phyloP scores from a whole-genome alignment of 306 rosid genomes.

The Canavalia ensiformis region DNA sequence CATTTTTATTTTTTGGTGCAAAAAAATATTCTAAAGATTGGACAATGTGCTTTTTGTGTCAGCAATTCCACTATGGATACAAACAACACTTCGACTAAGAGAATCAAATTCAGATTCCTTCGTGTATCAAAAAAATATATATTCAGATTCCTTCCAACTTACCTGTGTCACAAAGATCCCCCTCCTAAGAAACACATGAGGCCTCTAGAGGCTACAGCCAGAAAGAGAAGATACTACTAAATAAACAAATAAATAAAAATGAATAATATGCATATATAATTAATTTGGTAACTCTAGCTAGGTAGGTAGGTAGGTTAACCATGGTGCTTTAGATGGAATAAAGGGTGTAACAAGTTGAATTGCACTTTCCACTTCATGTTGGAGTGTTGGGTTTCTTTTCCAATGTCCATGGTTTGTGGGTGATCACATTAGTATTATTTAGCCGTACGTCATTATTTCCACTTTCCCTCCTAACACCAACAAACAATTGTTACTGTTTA shows the following conservation, averaged over 20 bases:
- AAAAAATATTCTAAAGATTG: background rate
- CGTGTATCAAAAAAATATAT: background rate
- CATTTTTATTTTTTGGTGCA: background rate
- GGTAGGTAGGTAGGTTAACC: background rate
- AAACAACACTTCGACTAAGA: constrained; percentile 6
- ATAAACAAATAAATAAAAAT: background rate
- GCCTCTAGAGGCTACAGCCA: constrained; percentile 13
- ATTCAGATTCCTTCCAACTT: constrained; percentile 48
- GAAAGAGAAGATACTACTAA: background rate
- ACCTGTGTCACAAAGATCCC: constrained; percentile 43
- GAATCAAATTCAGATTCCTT: constrained; percentile 55
- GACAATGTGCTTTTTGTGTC: constrained; percentile 43
- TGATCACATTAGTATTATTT: constrained; percentile 18
- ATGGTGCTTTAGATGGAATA: constrained; percentile 4
- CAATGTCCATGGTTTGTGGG: constrained; percentile 33
- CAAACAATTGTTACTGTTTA: constrained; percentile 21
- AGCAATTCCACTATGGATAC: constrained; percentile 39
- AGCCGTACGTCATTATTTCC: constrained; percentile 43
- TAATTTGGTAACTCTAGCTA: background rate
- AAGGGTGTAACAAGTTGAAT: constrained; percentile 18
- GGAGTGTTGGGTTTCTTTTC: constrained; percentile 29
- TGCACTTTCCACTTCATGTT: constrained; percentile 12
- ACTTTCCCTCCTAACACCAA: background rate
- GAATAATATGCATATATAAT: background rate
- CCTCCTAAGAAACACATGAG: background rate